A percentile compares a stretch with the other conserved stretches of the same genome.
phyloP scores from a whole-genome alignment of 169 alveolate genomes.

The Cryptosporidium ryanae region DNA sequence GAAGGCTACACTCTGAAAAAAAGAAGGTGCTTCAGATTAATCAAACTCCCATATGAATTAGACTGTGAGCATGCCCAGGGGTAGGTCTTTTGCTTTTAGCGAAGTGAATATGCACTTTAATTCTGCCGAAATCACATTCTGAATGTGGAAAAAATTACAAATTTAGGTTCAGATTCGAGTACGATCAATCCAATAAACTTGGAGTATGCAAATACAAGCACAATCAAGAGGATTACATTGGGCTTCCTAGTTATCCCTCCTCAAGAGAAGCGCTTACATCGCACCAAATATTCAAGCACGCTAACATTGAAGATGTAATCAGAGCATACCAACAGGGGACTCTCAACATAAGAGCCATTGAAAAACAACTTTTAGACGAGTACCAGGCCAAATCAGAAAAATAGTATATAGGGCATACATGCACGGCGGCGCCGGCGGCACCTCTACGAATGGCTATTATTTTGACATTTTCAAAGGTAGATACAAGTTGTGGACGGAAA shows the following conservation, averaged over 20 bases:
- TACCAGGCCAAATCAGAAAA: background rate
- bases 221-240: conserved; percentile 54
- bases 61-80: conserved; percentile 74
- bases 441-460: background rate
- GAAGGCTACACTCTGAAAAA: conserved; percentile 47
- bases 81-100: conserved; percentile 9
- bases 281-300: conserved; percentile 52
- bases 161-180: conserved; percentile 55
- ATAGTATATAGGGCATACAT: conserved; percentile 1
- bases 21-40: conserved; percentile 55
- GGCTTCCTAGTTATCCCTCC: conserved; percentile 71
- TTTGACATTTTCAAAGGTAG: no score
- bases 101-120: background rate
- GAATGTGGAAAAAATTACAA: background rate
- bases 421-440: conserved; percentile 45
- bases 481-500: no score
- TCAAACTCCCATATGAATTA: conserved; percentile 58
- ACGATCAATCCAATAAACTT: conserved; percentile 32
- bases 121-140: background rate
- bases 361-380: conserved; percentile 28
- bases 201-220: conserved; percentile 55
- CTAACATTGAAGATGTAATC: conserved; percentile 53
- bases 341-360: conserved; percentile 23
- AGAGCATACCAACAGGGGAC: conserved; percentile 73
- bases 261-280: conserved; percentile 71